Percentiles rank a stretch among this genome's conserved stretches.
phyloP scores from a whole-genome alignment of 2,329 filamentous ascomycete genomes.

The Botryotinia convoluta region DNA sequence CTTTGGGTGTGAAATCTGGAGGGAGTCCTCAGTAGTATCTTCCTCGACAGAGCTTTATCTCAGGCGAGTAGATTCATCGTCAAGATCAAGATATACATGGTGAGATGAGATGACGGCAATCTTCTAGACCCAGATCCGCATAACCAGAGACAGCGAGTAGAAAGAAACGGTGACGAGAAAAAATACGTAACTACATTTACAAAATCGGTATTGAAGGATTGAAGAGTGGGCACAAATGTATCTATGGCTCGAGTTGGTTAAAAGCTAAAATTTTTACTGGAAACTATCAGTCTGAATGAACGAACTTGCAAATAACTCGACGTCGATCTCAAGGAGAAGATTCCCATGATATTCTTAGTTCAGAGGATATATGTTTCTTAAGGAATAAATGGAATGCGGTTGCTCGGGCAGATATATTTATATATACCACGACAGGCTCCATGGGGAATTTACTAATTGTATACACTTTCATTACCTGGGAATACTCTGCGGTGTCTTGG shows the following conservation, averaged over 20 bases:
- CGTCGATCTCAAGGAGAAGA: not conserved
- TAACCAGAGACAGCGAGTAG: not conserved
- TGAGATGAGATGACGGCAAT: fast-evolving
- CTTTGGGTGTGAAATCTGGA: not conserved
- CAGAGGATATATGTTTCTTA: not conserved
- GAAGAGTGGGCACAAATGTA: not conserved
- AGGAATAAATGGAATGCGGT: not conserved
- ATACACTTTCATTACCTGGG: too few species aligned
- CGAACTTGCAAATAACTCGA: not conserved
- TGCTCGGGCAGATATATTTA: not conserved
- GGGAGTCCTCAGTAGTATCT: too few species aligned
- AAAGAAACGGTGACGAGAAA: not conserved
- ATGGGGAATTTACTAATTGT: not conserved
- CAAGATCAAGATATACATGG: not conserved
- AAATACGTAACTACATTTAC: not conserved
- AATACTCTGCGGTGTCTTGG: not conserved
- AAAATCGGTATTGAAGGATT: not conserved
- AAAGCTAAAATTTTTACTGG: fast-evolving
- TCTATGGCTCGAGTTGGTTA: not conserved
- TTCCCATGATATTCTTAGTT: not conserved
- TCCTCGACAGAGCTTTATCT: fast-evolving
- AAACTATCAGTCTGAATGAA: not conserved
- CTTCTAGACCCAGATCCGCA: fast-evolving
- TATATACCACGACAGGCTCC: not conserved
- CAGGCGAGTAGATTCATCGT: fast-evolving